Conservation (phyloP, 352 stramenopile species). For the Hyaloperonospora brassicae region DNA sequence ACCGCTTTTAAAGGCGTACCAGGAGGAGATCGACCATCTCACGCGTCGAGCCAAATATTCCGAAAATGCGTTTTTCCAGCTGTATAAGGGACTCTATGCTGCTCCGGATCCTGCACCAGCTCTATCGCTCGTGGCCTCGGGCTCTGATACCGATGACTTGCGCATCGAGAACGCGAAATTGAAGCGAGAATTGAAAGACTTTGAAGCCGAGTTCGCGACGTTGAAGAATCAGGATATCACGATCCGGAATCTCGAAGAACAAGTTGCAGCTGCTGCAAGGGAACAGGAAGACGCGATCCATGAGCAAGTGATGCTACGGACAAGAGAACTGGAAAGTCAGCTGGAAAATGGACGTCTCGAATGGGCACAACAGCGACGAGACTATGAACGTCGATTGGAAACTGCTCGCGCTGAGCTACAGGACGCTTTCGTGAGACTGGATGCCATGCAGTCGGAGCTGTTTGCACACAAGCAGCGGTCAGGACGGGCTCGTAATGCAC, state of each 20-base stretch:
- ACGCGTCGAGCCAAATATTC: slow-evolving; percentile 87
- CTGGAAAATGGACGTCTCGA: slow-evolving; percentile 64
- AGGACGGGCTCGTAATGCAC: slow-evolving; percentile 43
- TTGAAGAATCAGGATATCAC: slow-evolving; percentile 97
- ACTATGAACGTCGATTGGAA: slow-evolving; percentile 65
- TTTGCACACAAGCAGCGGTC: slow-evolving; percentile 80
- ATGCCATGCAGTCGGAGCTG: slow-evolving; percentile 88
- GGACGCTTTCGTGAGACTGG: slow-evolving; percentile 65
- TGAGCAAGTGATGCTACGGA: slow-evolving; percentile 48
- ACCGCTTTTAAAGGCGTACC: slow-evolving; percentile 80
- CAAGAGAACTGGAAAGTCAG: slow-evolving; percentile 55
- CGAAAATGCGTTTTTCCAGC: slow-evolving; percentile 83
- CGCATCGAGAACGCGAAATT: slow-evolving; percentile 89
- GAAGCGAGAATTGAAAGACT: slow-evolving; percentile 86
- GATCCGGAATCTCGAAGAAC: slow-evolving; percentile 91
- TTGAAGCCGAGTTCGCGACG: slow-evolving; percentile 89
- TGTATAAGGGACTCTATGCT: slow-evolving; percentile 86
- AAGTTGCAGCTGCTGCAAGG: slow-evolving; percentile 75
- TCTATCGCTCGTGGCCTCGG: slow-evolving; percentile 51
- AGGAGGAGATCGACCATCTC: slow-evolving; percentile 89
- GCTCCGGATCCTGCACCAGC: slow-evolving; percentile 74
- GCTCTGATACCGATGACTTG: slow-evolving; percentile 37
- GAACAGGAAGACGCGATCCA: slow-evolving; percentile 61
- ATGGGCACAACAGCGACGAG: slow-evolving; percentile 71
- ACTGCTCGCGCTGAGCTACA: slow-evolving; percentile 46